phyloP scores from a whole-genome alignment of 2,329 filamentous ascomycete species.

The Cordyceps farinosa region DNA sequence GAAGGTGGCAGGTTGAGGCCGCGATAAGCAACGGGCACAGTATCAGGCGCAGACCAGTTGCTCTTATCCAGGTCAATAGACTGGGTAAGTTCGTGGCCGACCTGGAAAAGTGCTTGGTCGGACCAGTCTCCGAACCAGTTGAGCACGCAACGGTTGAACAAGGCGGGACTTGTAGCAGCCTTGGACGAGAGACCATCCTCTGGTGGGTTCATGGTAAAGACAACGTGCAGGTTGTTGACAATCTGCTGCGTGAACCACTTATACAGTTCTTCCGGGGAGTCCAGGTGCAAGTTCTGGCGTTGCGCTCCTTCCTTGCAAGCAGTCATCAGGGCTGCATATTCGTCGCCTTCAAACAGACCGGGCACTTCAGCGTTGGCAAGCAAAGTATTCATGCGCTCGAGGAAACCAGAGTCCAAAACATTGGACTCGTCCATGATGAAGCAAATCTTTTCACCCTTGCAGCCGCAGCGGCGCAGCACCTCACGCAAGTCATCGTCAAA shows the following conservation, averaged over 20 bases:
- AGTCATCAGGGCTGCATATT: conserved; percentile 97
- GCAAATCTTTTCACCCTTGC: conserved; percentile 98
- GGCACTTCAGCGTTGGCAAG: conserved; percentile 99
- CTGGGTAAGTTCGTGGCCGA: conserved; percentile 90
- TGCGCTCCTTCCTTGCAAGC: conserved; percentile 98
- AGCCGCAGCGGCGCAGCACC: conserved; percentile 88
- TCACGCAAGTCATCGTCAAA: conserved; percentile 97
- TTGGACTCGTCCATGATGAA: conserved; percentile 99
- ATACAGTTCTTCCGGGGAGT: conserved; percentile 99
- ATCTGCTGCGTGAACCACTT: conserved; percentile 99
- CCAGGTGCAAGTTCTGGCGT: conserved; percentile 87
- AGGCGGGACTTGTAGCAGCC: conserved; percentile 91
- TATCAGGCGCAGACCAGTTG: conserved; percentile 82
- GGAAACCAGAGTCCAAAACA: conserved; percentile 95
- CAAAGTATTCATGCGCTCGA: conserved; percentile 98
- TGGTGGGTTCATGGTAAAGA: conserved; percentile 99
- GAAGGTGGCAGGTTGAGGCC: conserved; percentile 79
- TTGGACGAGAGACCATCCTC: conserved; percentile 93
- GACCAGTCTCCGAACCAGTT: conserved; percentile 99
- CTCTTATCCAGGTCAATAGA: conserved; percentile 92
- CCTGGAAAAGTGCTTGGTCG: conserved; percentile 97
- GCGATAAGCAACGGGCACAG: conserved; percentile 87
- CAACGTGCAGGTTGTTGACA: conserved; percentile 96
- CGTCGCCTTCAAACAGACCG: conserved; percentile 97
- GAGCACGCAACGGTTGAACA: conserved; percentile 99